Evolutionary conservation across 2,329 filamentous ascomycete species (phyloP).

Genomic region (Alternaria atra): DNA sequence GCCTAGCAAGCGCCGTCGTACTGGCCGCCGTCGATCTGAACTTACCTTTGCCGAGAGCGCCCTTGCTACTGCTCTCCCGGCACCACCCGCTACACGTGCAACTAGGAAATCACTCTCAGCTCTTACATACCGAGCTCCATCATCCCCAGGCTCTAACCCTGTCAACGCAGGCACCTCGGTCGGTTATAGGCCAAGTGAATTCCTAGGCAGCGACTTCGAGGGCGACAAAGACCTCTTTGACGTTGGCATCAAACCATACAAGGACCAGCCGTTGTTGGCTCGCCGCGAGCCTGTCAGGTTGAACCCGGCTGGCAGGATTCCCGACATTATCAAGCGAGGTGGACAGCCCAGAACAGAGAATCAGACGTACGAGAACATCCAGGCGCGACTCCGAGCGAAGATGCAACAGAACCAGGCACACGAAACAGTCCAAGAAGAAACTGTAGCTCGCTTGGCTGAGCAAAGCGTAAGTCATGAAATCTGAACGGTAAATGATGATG

Average conservation of each 20-base stretch:
- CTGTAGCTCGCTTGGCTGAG: not conserved
- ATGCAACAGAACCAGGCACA: not conserved
- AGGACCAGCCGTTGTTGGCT: slow-evolving; percentile 23
- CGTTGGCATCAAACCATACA: slow-evolving; percentile 7
- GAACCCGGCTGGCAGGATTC: slow-evolving; percentile 19
- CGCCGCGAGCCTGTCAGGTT: slow-evolving; percentile 17
- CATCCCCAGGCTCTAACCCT: not conserved
- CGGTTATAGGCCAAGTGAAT: not conserved
- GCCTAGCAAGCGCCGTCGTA: slow-evolving; percentile 19
- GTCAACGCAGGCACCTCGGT: not conserved
- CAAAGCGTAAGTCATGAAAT: not conserved
- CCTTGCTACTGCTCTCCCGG: slow-evolving; percentile 5
- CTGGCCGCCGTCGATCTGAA: slow-evolving; percentile 11
- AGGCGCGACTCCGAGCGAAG: not conserved
- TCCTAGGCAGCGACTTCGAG: not conserved
- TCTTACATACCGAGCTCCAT: not conserved
- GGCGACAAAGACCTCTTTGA: not conserved
- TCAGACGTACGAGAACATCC: slow-evolving; percentile 10
- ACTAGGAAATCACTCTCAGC: not conserved
- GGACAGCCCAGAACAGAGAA: slow-evolving; percentile 8
- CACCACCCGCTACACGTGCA: slow-evolving; percentile 9
- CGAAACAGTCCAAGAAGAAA: not conserved
- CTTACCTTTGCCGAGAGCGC: slow-evolving; percentile 18
- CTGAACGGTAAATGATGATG: not conserved
- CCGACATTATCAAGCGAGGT: slow-evolving; percentile 13